Base-by-base conservation (phyloP, 805 yeast species). In the Dipodascopsis tothii region DNA sequence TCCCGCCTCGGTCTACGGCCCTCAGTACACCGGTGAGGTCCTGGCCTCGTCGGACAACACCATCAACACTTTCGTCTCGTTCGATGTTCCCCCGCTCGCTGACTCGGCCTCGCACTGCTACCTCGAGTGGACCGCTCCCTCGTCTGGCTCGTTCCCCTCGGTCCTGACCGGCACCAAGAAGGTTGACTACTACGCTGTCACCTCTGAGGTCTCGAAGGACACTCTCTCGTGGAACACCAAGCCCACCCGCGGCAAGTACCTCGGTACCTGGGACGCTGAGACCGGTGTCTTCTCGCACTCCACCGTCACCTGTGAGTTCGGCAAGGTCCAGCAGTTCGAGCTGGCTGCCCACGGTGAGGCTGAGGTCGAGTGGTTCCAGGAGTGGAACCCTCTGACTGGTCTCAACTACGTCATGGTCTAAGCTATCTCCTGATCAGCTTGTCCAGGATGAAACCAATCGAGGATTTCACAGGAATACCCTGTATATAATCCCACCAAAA, bases 71-170 rank as follows among this genome's bases (percentile, higher is more conserved):
- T 46, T 43, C 30, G 47, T 41, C 23, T 46, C 50, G 11, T 46
- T 43, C 36, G 50, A 46, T 19, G 39, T 46, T 21, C 50, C 50
- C 21, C 35, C 20, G 9, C 37, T 39, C 20, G 2, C 45, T 11
- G 21, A 19, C 33, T 7, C 33, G 6, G 50, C 37, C 23, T 28
- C 37, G 23, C 35, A 43, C 3, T 46, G 50, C 50, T 37, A 46
- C 35, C 34, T 46, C 14, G n/a, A 35, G 42, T 46, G 50, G 47
- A 46, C 47, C n/a, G 42, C 47, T 32, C 47, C 50, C 20, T 43
- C 50, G 5, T 25, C 17, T 2, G 23, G 21, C 20, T 46, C 50
- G 16, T 43, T 46, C 44, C 44, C 50, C 16, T 35, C 43, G 11
- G 36, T 44, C 21, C 27, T 46, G 41, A 23, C 44, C 16, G 50